phyloP scores from a whole-genome alignment of 768 basidiomycete genomes.

The Porphyrellus cyaneotinctus region DNA sequence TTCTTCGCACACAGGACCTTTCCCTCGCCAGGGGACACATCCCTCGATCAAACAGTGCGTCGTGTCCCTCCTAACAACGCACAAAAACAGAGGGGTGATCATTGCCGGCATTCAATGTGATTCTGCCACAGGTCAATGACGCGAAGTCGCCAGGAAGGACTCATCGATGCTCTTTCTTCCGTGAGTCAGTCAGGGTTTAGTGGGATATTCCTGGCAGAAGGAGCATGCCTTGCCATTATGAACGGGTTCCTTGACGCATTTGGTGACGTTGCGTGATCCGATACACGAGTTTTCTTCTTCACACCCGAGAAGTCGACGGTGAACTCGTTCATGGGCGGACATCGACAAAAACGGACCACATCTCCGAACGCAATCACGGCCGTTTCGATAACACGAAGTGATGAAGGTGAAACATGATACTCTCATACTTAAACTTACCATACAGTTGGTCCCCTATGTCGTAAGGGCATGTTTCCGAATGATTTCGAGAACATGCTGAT shows the following conservation, averaged over 20 bases:
- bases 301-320: not conserved
- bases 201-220: not conserved
- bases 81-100: conserved; percentile 3
- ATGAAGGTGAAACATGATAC: conserved; percentile 1
- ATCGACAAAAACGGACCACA: not conserved
- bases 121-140: conserved; percentile 13
- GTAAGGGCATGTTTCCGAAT: conserved; percentile 1
- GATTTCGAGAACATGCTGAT: not conserved
- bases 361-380: not conserved
- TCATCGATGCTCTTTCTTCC: not conserved
- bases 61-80: not conserved
- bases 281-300: not conserved
- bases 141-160: conserved; percentile 10
- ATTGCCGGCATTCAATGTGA: conserved; percentile 2
- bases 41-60: too few species aligned
- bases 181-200: conserved; percentile 14
- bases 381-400: not conserved
- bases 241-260: conserved; percentile 1
- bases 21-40: too few species aligned
- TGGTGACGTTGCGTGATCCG: conserved; percentile 2
- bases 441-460: conserved; percentile 5
- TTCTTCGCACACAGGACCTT: too few species aligned
- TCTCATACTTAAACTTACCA: conserved; percentile 4
- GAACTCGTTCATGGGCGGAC: not conserved
- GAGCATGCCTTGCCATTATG: conserved; percentile 5